Evolutionary conservation across 768 basidiomycete genomes (phyloP).

Genomic region (Leccinum olivaceopallidum): DNA sequence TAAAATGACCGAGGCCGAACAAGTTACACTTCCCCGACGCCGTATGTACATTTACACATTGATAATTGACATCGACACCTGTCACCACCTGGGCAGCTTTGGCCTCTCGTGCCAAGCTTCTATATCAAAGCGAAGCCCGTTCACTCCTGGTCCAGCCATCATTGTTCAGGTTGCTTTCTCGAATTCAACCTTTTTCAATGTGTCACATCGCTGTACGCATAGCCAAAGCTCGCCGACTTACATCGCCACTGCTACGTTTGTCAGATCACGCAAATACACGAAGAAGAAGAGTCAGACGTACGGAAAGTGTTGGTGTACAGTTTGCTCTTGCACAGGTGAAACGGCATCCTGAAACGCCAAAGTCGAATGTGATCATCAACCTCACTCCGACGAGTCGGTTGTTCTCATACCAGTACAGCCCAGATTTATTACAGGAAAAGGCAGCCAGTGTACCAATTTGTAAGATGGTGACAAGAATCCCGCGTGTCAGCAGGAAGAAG

Average conservation of each 20-base stretch:
- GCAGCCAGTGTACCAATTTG: slow-evolving; percentile 5
- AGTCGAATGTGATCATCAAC: background rate
- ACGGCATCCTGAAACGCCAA: slow-evolving; percentile 6
- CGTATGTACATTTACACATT: background rate
- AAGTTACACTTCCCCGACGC: background rate
- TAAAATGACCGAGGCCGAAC: background rate
- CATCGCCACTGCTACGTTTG: slow-evolving; percentile 9
- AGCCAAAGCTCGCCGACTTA: background rate
- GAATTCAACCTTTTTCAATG: slow-evolving; percentile 2
- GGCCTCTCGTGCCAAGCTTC: background rate
- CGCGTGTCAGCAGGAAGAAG: slow-evolving; percentile 15
- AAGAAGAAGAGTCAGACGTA: background rate
- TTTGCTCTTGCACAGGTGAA: slow-evolving; percentile 17
- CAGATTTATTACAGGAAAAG: background rate
- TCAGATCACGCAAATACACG: slow-evolving; percentile 4
- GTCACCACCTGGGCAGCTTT: background rate
- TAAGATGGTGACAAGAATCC: slow-evolving; percentile 16
- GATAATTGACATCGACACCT: background rate
- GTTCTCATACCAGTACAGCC: slow-evolving; percentile 12
- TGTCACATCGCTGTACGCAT: background rate
- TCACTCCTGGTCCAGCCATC: background rate
- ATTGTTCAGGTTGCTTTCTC: slow-evolving; percentile 1
- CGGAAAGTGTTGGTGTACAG: slow-evolving; percentile 9
- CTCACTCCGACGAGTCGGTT: background rate
- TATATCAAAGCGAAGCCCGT: background rate